Evolutionary conservation across 352 stramenopile genomes (phyloP).

Genomic region (Phytophthora cryptogea): DNA sequence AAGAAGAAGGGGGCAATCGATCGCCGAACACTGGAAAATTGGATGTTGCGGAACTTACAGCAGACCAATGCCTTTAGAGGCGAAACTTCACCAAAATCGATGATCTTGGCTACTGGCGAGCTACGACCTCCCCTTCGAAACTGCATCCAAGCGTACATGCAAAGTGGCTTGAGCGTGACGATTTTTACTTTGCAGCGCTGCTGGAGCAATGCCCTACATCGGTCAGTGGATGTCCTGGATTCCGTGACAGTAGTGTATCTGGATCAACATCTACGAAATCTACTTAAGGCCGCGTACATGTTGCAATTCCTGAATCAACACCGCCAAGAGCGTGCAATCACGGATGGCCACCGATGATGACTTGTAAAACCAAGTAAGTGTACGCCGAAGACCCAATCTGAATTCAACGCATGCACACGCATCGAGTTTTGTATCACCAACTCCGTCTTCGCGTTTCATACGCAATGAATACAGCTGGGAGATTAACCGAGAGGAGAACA

Average conservation of each 20-base stretch:
- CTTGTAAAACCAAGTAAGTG: conserved; percentile 8
- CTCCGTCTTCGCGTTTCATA: not conserved
- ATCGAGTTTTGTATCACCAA: conserved; percentile 2
- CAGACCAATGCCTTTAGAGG: not conserved
- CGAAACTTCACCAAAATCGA: conserved; percentile 1
- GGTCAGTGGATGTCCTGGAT: not conserved
- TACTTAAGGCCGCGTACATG: no score
- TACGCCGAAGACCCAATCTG: not conserved
- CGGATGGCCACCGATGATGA: not conserved
- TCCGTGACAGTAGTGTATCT: not conserved
- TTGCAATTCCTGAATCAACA: not conserved
- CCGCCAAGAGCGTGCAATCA: conserved; percentile 1
- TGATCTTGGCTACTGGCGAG: conserved; percentile 12
- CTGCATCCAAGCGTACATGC: conserved; percentile 11
- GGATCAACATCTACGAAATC: no score
- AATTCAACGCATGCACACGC: conserved; percentile 1
- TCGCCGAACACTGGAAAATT: conserved; percentile 14
- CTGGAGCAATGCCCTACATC: conserved; percentile 7
- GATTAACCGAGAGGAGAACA: not conserved
- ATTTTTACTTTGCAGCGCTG: conserved; percentile 15
- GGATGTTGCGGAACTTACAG: conserved; percentile 9
- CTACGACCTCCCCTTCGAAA: conserved; percentile 6
- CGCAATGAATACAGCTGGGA: not conserved
- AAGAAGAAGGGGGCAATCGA: conserved; percentile 18
- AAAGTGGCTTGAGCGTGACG: conserved; percentile 10